These are phyloP conservation scores for Daldinia decipiens DNA, from an alignment of 495 filamentous ascomycete genomes.

Conservation along the genomic window DNA sequence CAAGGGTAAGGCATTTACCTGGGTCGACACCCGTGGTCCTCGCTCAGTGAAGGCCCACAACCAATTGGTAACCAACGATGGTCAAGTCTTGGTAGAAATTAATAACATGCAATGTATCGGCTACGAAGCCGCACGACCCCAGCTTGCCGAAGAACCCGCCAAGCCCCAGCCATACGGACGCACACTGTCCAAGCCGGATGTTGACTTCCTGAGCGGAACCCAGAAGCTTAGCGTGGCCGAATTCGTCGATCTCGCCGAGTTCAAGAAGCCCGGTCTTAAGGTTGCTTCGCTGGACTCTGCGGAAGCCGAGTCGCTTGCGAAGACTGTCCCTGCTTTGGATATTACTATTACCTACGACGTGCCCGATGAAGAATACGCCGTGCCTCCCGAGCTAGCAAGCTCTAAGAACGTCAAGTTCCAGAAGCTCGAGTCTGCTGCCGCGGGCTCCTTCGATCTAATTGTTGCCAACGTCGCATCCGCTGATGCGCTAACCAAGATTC, in stretches of 20 bases:
- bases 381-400: background rate
- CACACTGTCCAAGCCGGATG: slow-evolving; percentile 21
- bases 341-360: slow-evolving; percentile 2
- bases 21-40: slow-evolving; percentile 23
- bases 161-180: slow-evolving; percentile 26
- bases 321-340: background rate
- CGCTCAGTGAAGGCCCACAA: slow-evolving; percentile 18
- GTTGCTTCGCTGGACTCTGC: slow-evolving; percentile 6
- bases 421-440: slow-evolving; percentile 4
- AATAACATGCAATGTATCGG: slow-evolving; percentile 39
- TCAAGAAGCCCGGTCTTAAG: slow-evolving; percentile 35
- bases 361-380: slow-evolving; percentile 4
- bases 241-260: slow-evolving; percentile 13
- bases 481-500: slow-evolving; percentile 8
- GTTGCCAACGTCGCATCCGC: background rate
- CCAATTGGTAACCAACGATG: slow-evolving; percentile 31
- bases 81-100: slow-evolving; percentile 46
- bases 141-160: slow-evolving; percentile 22
- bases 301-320: background rate
- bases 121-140: slow-evolving; percentile 52
- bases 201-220: slow-evolving; percentile 22
- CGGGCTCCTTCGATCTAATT: slow-evolving; percentile 2
- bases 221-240: slow-evolving; percentile 2
- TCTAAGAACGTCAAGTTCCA: slow-evolving; percentile 9
- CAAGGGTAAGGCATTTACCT: slow-evolving; percentile 21